phyloP scores from a whole-genome alignment of 2,329 filamentous ascomycete species.

The Neophaeococcomyces aloes region DNA sequence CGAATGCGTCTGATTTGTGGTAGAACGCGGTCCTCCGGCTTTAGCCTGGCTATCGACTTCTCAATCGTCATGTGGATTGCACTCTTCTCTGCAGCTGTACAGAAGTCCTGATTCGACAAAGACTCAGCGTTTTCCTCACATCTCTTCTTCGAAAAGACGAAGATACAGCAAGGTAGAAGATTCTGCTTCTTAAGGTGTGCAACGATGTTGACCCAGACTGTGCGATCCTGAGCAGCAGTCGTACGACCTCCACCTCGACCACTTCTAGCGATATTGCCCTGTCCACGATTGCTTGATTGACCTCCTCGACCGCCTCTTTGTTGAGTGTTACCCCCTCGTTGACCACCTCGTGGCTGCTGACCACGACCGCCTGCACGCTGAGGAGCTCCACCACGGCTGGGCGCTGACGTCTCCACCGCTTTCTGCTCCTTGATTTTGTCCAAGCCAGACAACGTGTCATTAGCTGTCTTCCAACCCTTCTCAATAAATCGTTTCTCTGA shows the following conservation, averaged over 20 bases:
- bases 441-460: conserved; percentile 67
- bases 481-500: conserved; percentile 85
- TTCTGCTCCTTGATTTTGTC: conserved; percentile 59
- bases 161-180: conserved; percentile 86
- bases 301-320: conserved; percentile 47
- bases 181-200: conserved; percentile 80
- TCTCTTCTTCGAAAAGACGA: conserved; percentile 96
- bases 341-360: conserved; percentile 44
- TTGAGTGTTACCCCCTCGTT: conserved; percentile 39
- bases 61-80: conserved; percentile 96
- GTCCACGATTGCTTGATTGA: conserved; percentile 47
- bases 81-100: conserved; percentile 86
- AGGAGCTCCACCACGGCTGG: conserved; percentile 33
- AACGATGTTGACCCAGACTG: conserved; percentile 91
- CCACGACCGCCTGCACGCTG: conserved; percentile 44
- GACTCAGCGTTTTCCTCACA: conserved; percentile 97
- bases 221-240: conserved; percentile 87
- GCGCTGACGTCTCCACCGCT: conserved; percentile 36
- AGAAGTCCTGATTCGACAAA: conserved; percentile 89
- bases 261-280: conserved; percentile 80
- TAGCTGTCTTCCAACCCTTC: conserved; percentile 88
- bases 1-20: conserved; percentile 83
- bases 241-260: conserved; percentile 78
- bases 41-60: conserved; percentile 81
- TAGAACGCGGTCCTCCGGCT: conserved; percentile 77